These are phyloP conservation scores for Globisporangium emineosum DNA, from an alignment of 352 stramenopile genomes.

Conservation along the genomic window DNA sequence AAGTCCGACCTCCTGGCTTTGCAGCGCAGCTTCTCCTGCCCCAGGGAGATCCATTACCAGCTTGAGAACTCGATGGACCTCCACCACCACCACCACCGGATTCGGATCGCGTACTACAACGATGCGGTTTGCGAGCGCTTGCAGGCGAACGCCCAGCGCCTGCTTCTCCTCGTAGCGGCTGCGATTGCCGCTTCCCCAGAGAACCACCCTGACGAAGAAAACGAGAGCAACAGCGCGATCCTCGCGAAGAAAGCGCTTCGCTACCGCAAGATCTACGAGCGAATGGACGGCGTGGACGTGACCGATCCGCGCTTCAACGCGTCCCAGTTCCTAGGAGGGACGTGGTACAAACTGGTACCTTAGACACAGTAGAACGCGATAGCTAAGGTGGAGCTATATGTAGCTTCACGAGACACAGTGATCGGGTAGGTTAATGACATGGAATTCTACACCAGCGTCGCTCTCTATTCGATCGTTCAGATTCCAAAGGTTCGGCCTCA, in stretches of 20 bases:
- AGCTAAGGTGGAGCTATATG: background rate
- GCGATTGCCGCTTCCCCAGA: background rate
- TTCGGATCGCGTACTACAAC: conserved; percentile 19
- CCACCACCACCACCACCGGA: conserved; percentile 11
- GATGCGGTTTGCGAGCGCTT: conserved; percentile 14
- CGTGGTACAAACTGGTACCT: conserved; percentile 12
- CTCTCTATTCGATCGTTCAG: no score
- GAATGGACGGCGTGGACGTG: conserved; percentile 14
- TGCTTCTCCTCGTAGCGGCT: conserved; percentile 2
- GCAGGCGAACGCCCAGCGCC: conserved; percentile 10
- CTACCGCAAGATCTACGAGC: conserved; percentile 41
- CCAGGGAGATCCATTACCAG: background rate
- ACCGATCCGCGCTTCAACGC: conserved; percentile 12
- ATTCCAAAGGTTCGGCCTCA: no score
- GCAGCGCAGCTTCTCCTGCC: background rate
- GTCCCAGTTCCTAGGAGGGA: conserved; percentile 12
- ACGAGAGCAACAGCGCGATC: conserved; percentile 20
- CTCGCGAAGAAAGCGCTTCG: conserved; percentile 55
- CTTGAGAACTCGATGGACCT: background rate
- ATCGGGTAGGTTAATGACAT: no score
- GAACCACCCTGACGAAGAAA: background rate
- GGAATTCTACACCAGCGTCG: no score
- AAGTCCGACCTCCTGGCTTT: background rate
- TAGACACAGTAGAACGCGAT: background rate
- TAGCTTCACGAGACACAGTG: background rate